Evolutionary conservation across 2,329 filamentous ascomycete species (phyloP).

Genomic region (Microdochium bolleyi): DNA sequence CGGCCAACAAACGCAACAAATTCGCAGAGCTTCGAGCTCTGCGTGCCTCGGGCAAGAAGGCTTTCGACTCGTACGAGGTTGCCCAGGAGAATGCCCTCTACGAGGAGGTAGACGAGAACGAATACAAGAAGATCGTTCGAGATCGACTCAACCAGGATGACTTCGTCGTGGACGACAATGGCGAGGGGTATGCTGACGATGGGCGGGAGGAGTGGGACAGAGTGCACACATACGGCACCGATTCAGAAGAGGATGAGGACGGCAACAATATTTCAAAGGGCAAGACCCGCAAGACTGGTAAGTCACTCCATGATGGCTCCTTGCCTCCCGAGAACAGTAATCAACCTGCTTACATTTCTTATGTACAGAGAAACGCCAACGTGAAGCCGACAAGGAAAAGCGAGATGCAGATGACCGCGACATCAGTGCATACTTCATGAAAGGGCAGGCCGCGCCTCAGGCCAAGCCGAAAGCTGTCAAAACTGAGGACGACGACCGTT

Average conservation of each 20-base stretch:
- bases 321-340: constrained; percentile 3
- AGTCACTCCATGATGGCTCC: constrained; percentile 9
- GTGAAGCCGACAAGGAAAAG: constrained; percentile 78
- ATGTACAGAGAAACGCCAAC: constrained; percentile 70
- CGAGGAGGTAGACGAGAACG: constrained; percentile 93
- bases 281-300: constrained; percentile 43
- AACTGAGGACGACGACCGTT: constrained; percentile 82
- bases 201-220: constrained; percentile 92
- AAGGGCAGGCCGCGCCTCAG: constrained; percentile 56
- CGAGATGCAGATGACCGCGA: constrained; percentile 82
- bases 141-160: constrained; percentile 87
- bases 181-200: constrained; percentile 93
- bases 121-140: constrained; percentile 93
- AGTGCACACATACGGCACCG: constrained; percentile 53
- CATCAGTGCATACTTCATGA: constrained; percentile 91
- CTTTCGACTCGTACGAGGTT: constrained; percentile 78
- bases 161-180: constrained; percentile 98
- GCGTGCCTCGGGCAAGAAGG: constrained; percentile 84
- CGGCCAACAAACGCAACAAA: constrained; percentile 36
- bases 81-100: constrained; percentile 80
- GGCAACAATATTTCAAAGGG: constrained; percentile 24
- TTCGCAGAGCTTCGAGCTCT: constrained; percentile 77
- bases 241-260: constrained; percentile 66
- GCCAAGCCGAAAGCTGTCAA: constrained; percentile 75
- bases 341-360: not conserved